These are phyloP conservation scores for Ciborinia camelliae DNA, from an alignment of 2,329 filamentous ascomycete genomes.

Conservation along the genomic window DNA sequence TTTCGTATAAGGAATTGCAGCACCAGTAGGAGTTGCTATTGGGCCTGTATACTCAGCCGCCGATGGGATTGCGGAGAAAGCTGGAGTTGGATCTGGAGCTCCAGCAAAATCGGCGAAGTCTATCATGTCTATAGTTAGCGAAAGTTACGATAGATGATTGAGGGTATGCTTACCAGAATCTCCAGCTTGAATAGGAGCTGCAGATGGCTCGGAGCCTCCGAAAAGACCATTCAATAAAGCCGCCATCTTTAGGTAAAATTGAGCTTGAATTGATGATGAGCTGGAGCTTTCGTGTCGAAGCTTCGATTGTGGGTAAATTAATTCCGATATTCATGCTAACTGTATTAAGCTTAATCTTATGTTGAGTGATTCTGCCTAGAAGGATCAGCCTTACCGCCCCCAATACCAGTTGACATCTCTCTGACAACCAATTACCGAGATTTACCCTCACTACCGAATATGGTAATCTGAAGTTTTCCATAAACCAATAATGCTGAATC, in stretches of 20 bases:
- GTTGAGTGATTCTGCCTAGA: not conserved
- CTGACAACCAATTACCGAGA: slow-evolving; percentile 1
- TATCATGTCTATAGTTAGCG: slow-evolving; percentile 41
- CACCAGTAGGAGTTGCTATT: slow-evolving; percentile 45
- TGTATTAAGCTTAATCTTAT: not conserved
- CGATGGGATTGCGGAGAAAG: slow-evolving; percentile 43
- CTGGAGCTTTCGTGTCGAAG: slow-evolving; percentile 21
- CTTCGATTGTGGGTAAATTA: slow-evolving; percentile 9
- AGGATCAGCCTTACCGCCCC: not conserved
- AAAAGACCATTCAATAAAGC: slow-evolving; percentile 55
- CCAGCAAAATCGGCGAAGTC: slow-evolving; percentile 94
- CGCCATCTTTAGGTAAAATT: slow-evolving; percentile 32
- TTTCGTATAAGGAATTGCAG: slow-evolving; percentile 71
- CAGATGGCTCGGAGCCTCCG: slow-evolving; percentile 61
- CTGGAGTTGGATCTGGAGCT: slow-evolving; percentile 63
- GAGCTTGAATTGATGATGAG: slow-evolving; percentile 17
- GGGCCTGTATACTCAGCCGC: slow-evolving; percentile 48
- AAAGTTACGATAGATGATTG: slow-evolving; percentile 14
- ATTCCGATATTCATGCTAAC: not conserved
- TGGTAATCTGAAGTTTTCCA: slow-evolving; percentile 5
- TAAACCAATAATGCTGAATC: not conserved
- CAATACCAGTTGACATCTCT: not conserved
- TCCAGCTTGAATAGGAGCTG: slow-evolving; percentile 47
- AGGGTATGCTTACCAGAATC: slow-evolving; percentile 56
- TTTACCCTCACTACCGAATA: slow-evolving; percentile 1